Evolutionary conservation across 495 filamentous ascomycete genomes (phyloP).

Genomic region (Friedmanniomyces endolithicus): DNA sequence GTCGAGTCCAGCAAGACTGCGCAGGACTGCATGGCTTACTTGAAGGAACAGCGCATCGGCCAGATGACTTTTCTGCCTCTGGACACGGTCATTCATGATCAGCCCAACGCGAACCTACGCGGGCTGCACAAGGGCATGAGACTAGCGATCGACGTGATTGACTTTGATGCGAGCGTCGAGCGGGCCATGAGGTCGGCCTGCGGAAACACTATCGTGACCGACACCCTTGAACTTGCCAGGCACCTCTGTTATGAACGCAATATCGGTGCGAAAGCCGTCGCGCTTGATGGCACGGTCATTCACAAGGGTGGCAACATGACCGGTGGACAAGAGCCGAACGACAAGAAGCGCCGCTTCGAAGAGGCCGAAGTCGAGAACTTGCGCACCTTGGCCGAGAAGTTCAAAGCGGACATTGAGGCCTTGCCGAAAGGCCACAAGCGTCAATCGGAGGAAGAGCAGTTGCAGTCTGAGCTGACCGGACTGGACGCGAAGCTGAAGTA

Average conservation of each 20-base stretch:
- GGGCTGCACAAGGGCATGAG: slow-evolving; percentile 70
- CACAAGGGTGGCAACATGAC: slow-evolving; percentile 98
- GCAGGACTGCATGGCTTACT: slow-evolving; percentile 84
- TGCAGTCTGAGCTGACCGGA: slow-evolving; percentile 67
- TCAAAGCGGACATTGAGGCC: slow-evolving; percentile 56
- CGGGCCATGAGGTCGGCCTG: slow-evolving; percentile 90
- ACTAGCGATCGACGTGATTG: slow-evolving; percentile 89
- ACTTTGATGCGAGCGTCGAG: slow-evolving; percentile 77
- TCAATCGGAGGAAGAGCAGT: slow-evolving; percentile 60
- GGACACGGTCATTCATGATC: slow-evolving; percentile 90
- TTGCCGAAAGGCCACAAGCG: slow-evolving; percentile 64
- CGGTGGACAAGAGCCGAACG: slow-evolving; percentile 67
- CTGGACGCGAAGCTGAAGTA: slow-evolving; percentile 67
- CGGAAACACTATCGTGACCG: slow-evolving; percentile 90
- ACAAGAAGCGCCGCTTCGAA: slow-evolving; percentile 71
- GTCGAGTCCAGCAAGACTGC: slow-evolving; percentile 95
- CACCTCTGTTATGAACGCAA: slow-evolving; percentile 75
- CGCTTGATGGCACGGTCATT: slow-evolving; percentile 81
- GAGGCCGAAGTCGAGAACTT: slow-evolving; percentile 78
- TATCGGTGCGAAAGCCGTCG: slow-evolving; percentile 87
- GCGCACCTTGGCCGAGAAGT: slow-evolving; percentile 55
- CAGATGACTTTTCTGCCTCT: slow-evolving; percentile 88
- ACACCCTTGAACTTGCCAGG: slow-evolving; percentile 72
- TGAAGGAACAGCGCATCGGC: slow-evolving; percentile 74
- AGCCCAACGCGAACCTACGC: slow-evolving; percentile 78